Percentiles rank a stretch among this genome's conserved stretches.
Evolutionary conservation across 768 basidiomycete genomes (phyloP).

Genomic region (Gloeophyllum trabeum): DNA sequence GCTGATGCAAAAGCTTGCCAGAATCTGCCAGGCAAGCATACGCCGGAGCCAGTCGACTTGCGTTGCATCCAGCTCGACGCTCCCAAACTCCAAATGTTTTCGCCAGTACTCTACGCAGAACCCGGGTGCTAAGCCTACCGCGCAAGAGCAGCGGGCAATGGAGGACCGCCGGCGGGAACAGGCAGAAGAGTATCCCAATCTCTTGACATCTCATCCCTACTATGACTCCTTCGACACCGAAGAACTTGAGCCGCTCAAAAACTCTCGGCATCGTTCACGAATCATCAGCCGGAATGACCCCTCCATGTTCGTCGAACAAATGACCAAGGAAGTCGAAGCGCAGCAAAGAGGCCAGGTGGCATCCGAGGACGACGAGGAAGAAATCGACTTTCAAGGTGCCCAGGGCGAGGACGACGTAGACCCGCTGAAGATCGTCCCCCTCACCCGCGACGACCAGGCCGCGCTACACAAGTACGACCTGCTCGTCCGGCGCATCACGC

Average conservation of each 20-base stretch:
- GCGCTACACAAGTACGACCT: slow-evolving; percentile 28
- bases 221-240: slow-evolving; percentile 48
- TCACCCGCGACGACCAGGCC: slow-evolving; percentile 13
- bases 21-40: too few relatives aligned
- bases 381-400: too few relatives aligned
- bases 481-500: slow-evolving; percentile 49
- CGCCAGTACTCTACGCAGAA: too few relatives aligned
- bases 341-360: background rate
- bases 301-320: slow-evolving; percentile 45
- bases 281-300: slow-evolving; percentile 62
- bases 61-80: too few relatives aligned
- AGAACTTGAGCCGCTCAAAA: slow-evolving; percentile 39
- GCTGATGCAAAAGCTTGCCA: too few relatives aligned
- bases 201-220: slow-evolving; percentile 50
- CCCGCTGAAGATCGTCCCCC: slow-evolving; percentile 2
- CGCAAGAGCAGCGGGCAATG: too few relatives aligned
- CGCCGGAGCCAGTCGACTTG: too few relatives aligned
- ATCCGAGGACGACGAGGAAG: slow-evolving; percentile 1
- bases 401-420: too few relatives aligned
- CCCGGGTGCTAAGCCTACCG: too few relatives aligned
- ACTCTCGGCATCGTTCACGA: slow-evolving; percentile 45
- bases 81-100: too few relatives aligned
- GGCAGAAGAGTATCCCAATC: too few relatives aligned
- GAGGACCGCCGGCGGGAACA: too few relatives aligned
- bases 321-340: slow-evolving; percentile 20